Base-by-base conservation (phyloP, 2,329 filamentous ascomycete genomes). In the Phaeosphaeria sp. region DNA sequence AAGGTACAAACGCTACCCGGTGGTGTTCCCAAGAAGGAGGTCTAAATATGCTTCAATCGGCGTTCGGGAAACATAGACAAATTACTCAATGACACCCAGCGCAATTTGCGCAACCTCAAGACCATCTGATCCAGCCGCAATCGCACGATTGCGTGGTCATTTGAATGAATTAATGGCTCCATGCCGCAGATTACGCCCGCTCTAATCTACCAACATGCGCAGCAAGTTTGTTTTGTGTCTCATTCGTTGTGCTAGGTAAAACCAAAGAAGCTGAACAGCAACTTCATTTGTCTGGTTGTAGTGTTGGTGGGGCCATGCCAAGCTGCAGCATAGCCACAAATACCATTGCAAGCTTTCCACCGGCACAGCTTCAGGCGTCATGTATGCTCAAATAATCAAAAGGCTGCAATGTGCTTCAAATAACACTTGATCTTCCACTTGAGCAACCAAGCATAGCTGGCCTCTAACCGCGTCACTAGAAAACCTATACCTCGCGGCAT, bases 1-100 rank as follows among this genome's bases (percentile, higher is more conserved):
- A 95, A 95, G 85, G 90, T 93, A 47, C 84, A 85, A 42, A 88
- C 85, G 13, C 78, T 94, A 64, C 89, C 90, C 1, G 79, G 80
- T 55, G 80, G 71, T 22, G 66, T 69, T 1, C 70, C 71, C 22
- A 62, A 63, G 52, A 72, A 70, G 59, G 71, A 72, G 53, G 62
- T 68, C 2, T 73, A 71, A 54, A 53, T 33, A 18, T 13, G 20
- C 2, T 15, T 46, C 41, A 43, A 9, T 30, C 4, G 46, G 30
- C 30, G 30, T 36, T 36, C 11, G 30, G 30, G 13, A 36, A 6
- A 36, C 30, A 36, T 36, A 36, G 30, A 36, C 30, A 36, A 36
- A 36, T 7, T 36, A 7, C 30, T 15, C 30, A 36, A 36, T 36
- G 30, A 36, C 30, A 36, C 13, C 11, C 30, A 7, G 30, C 30